Evolutionary conservation across 1,284 basidiomycete species (phyloP).

Genomic region (Naganishia cerealis): DNA sequence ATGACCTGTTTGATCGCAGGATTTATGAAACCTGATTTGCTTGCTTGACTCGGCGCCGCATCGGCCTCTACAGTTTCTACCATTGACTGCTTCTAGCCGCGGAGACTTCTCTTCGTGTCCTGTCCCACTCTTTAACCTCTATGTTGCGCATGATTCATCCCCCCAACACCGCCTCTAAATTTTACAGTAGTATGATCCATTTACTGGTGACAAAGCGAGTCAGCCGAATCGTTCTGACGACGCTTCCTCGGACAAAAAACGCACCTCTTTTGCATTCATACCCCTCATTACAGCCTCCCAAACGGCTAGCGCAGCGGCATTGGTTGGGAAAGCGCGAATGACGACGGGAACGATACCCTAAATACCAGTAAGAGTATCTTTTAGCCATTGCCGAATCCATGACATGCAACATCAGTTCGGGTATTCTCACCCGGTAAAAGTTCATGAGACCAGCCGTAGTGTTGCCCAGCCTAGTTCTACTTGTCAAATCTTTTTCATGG

Average conservation of each 20-base stretch:
- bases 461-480: conserved; percentile 43
- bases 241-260: not conserved
- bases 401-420: not conserved
- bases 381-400: not conserved
- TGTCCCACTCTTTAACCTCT: too few relatives aligned
- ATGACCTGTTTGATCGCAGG: too few relatives aligned
- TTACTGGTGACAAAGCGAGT: not conserved
- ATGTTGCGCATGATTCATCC: too few relatives aligned
- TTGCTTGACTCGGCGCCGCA: too few relatives aligned
- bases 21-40: too few relatives aligned
- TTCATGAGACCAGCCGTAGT: conserved; percentile 44
- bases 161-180: too few relatives aligned
- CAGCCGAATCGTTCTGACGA: not conserved
- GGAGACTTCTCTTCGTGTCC: not conserved
- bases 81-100: not conserved
- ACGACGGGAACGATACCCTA: conserved; percentile 53
- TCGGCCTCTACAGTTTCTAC: too few relatives aligned
- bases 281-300: conserved; percentile 53
- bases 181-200: not conserved
- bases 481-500: conserved; percentile 43
- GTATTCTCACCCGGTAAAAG: conserved; percentile 48
- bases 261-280: conserved; percentile 12
- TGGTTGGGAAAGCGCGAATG: conserved; percentile 52
- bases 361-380: conserved; percentile 25
- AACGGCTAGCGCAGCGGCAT: conserved; percentile 53